phyloP scores from a whole-genome alignment of 2,329 filamentous ascomycete genomes.

The Clathrospora elynae region DNA sequence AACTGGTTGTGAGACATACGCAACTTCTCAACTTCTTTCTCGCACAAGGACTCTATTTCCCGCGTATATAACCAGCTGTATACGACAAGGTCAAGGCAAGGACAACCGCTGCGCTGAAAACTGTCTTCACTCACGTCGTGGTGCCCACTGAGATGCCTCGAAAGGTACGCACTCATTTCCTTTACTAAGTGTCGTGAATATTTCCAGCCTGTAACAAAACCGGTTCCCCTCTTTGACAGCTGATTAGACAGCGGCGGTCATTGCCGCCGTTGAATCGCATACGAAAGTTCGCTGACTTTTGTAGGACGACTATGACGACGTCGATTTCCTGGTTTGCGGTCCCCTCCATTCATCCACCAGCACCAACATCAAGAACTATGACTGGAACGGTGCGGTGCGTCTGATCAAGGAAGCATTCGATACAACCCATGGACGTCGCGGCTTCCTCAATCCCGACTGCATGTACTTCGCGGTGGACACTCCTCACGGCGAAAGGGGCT shows the following conservation, averaged over 20 bases:
- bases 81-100: constrained; percentile 25
- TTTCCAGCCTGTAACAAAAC: constrained; percentile 22
- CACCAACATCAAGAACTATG: constrained; percentile 10
- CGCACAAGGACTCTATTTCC: constrained; percentile 22
- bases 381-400: constrained; percentile 18
- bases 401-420: constrained; percentile 22
- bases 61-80: constrained; percentile 25
- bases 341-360: constrained; percentile 9
- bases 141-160: constrained; percentile 34
- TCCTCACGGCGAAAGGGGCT: constrained; percentile 8
- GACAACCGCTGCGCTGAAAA: constrained; percentile 15
- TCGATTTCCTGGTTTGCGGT: constrained; percentile 32
- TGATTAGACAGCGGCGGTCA: no score
- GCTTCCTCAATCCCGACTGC: constrained; percentile 18
- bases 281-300: no score
- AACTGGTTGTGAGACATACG: no score
- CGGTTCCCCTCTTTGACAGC: background rate
- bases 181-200: constrained; percentile 34
- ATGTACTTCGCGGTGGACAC: constrained; percentile 34
- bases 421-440: constrained; percentile 24
- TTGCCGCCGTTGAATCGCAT: no score
- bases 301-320: constrained; percentile 25
- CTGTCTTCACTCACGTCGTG: constrained; percentile 30
- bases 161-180: constrained; percentile 29
- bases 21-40: background rate